Base-by-base conservation (phyloP, 148 eudicot species). In the Oxyria digyna region DNA sequence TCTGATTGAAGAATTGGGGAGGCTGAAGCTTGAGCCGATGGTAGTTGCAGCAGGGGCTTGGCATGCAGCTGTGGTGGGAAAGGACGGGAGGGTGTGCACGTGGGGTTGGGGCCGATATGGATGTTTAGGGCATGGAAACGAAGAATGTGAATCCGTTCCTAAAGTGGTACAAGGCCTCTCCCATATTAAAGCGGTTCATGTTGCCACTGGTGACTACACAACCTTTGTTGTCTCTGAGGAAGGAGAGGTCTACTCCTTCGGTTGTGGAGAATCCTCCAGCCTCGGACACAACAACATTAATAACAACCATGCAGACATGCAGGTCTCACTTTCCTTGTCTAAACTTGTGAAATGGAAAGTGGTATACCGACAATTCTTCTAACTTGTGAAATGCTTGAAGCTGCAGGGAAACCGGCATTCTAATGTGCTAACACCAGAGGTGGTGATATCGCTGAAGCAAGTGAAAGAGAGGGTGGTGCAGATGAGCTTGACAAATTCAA, bases 71-170 rank as follows among this genome's bases (percentile, higher is more conserved):
- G 98, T 89, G 24, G 98, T 88, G 21, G 96, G 98, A 18, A 78
- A 76, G 49, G 98, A 93, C 54, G 98, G 98, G 59, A 83, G 98
- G 78, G 98, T 93, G 1, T 93, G 98, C 75, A 93, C 98, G 1
- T 93, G 98, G 98, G 98, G 98, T 54, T 93, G 98, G 98, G 96
- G 98, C 1, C 87, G 98, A 13, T 86, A 93, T 59, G 98, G 98
- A 3, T 93, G 98, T 72, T 79, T 93, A 69, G 98, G 98, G 12
- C 97, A 93, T 52, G 95, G 97, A n/a, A 90, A 90, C 20, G 97
- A 93, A 75, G 96, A 93, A n/a, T 87, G 92, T 71, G 95, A 90
- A 76, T 83, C 87, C 17, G 85, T 72, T 37, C 98, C 98, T 13
- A 90, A 90, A 73, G 98, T 93, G 71, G 87, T 93, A 11, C 95